These are phyloP conservation scores for Panicum virgatum DNA, from an alignment of 202 grass and related monocot genomes.

Conservation along the genomic window DNA sequence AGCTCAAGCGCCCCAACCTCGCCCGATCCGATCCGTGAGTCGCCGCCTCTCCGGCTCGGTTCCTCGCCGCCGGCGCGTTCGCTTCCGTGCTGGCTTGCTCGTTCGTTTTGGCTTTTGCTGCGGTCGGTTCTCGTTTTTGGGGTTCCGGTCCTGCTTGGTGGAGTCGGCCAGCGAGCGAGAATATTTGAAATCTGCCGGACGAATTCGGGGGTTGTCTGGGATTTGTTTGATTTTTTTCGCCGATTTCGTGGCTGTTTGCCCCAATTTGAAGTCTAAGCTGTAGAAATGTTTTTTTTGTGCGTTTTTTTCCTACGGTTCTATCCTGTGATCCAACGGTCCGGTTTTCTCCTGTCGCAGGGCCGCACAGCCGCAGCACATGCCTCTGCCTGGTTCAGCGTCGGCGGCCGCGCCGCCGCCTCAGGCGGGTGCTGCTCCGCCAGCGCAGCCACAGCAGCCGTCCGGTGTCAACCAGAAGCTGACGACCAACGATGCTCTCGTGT, in stretches of 20 bases:
- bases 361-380: conserved; percentile 42
- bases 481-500: conserved; percentile 89
- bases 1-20: conserved; percentile 72
- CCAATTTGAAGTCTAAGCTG: neutral
- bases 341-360: conserved; percentile 18
- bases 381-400: conserved; percentile 28
- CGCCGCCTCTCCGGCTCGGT: conserved; percentile 14
- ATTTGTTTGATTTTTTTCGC: neutral
- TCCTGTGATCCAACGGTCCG: conserved; percentile 36
- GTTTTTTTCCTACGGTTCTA: neutral
- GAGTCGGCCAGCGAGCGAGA: neutral
- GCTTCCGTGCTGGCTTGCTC: neutral
- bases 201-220: conserved; percentile 10
- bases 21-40: conserved; percentile 97
- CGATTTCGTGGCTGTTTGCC: conserved; percentile 14
- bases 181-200: neutral
- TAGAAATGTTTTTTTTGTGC: conserved; percentile 2
- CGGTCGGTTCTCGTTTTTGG: neutral
- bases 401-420: conserved; percentile 25
- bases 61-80: neutral
- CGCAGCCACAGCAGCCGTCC: conserved; percentile 29
- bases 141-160: neutral
- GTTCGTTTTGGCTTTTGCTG: neutral
- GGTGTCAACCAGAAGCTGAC: conserved; percentile 65
- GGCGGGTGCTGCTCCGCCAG: neutral